Evolutionary conservation across 2,329 filamentous ascomycete species (phyloP).

Genomic region (Pseudogymnoascus sp.): DNA sequence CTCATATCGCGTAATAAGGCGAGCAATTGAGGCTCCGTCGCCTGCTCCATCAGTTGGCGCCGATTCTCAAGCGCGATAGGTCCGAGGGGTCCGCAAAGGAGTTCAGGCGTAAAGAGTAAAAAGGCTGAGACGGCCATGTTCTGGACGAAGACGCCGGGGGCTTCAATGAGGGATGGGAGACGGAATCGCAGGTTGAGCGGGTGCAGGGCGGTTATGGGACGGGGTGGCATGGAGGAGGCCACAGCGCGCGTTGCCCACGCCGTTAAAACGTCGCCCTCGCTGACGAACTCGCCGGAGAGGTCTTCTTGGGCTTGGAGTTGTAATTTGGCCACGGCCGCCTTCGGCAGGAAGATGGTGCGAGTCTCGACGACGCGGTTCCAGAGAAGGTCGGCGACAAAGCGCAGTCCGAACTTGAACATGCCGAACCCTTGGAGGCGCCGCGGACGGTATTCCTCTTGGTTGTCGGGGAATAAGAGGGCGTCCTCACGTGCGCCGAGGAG

Average conservation of each 20-base stretch:
- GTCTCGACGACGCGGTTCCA: conserved; percentile 27
- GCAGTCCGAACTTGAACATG: conserved; percentile 28
- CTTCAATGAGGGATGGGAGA: conserved; percentile 25
- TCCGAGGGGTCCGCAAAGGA: conserved; percentile 24
- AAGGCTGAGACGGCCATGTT: conserved; percentile 24
- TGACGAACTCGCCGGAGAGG: conserved; percentile 29
- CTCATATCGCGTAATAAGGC: conserved; percentile 27
- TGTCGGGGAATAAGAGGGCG: conserved; percentile 25
- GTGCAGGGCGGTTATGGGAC: conserved; percentile 31
- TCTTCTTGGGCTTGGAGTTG: conserved; percentile 28
- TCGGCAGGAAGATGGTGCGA: conserved; percentile 34
- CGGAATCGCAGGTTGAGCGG: conserved; percentile 31
- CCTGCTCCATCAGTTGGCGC: conserved; percentile 28
- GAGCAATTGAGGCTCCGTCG: conserved; percentile 29
- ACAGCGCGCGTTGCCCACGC: conserved; percentile 32
- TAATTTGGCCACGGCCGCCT: conserved; percentile 24
- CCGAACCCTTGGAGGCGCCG: conserved; percentile 23
- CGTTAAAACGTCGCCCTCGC: conserved; percentile 37
- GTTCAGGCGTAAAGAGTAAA: conserved; percentile 19
- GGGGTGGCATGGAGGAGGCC: conserved; percentile 21
- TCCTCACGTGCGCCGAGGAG: conserved; percentile 31
- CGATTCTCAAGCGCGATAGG: conserved; percentile 25
- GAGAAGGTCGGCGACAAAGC: conserved; percentile 28
- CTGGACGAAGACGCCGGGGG: conserved; percentile 20
- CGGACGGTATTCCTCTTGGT: conserved; percentile 21